phyloP scores from a whole-genome alignment of 495 filamentous ascomycete species.

The Eremomyces bilateralis region DNA sequence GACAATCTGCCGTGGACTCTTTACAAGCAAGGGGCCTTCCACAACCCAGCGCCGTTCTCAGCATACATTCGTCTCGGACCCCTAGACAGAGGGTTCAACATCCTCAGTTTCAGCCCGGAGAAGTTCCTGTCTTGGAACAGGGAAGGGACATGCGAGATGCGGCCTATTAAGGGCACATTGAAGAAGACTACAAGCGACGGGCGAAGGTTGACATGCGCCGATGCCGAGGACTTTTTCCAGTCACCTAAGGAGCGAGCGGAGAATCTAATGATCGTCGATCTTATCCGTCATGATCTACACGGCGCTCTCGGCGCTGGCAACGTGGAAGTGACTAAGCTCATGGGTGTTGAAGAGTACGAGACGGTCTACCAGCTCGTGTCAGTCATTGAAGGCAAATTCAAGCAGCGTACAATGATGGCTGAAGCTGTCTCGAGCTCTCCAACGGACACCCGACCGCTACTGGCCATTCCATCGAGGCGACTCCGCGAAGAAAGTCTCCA shows the following conservation, averaged over 20 bases:
- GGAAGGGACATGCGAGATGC: slow-evolving; percentile 34
- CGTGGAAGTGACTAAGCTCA: slow-evolving; percentile 42
- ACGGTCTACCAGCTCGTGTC: slow-evolving; percentile 80
- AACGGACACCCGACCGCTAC: too few species aligned
- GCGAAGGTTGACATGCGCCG: too few species aligned
- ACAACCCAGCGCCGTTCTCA: slow-evolving; percentile 72
- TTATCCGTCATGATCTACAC: slow-evolving; percentile 81
- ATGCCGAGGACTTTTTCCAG: slow-evolving; percentile 47
- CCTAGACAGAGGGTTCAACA: slow-evolving; percentile 27
- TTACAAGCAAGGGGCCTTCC: slow-evolving; percentile 43
- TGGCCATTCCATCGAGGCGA: too few species aligned
- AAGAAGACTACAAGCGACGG: slow-evolving; percentile 44
- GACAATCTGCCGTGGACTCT: slow-evolving; percentile 36
- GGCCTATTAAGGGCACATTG: slow-evolving; percentile 93
- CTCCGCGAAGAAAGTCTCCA: slow-evolving; percentile 9
- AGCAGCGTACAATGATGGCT: too few species aligned
- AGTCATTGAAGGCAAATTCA: slow-evolving; percentile 56
- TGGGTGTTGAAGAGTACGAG: slow-evolving; percentile 73
- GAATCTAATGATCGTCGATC: slow-evolving; percentile 95
- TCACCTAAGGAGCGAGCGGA: slow-evolving; percentile 81
- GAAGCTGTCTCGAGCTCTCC: too few species aligned
- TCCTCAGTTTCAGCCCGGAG: slow-evolving; percentile 77
- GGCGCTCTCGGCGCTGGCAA: slow-evolving; percentile 43
- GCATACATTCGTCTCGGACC: slow-evolving; percentile 31
- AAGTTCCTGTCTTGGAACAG: slow-evolving; percentile 62